Base-by-base conservation (phyloP, 805 yeast genomes). In the Ogataea wickerhamii region DNA sequence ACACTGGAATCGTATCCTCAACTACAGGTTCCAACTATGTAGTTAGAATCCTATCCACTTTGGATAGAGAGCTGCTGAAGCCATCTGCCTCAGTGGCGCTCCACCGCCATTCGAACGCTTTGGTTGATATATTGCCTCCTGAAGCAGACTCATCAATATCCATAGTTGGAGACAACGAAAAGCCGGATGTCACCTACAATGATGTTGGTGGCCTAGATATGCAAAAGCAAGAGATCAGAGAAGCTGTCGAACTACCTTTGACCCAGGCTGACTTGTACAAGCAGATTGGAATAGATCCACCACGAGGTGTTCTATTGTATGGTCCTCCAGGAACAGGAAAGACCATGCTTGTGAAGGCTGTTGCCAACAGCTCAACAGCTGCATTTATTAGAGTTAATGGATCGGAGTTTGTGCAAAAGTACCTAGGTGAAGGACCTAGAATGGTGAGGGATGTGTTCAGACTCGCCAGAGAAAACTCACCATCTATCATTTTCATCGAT, bases 321-420 rank as follows among this genome's bases (percentile, higher is more conserved):
- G 99, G 99, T n/a, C 98, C 98, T 8, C 99, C 99, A 32, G 99
- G 99, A 61, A 93, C 98, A 1, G 99, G 99, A 56, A 93, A 93
- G 64, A 93, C 99, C 18, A 91, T 93, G 98, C 75, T 93, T 60
- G 99, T 93, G 34, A 93, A 93, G 65, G 98, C 99, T 0, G 99
- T 93, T 32, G 99, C 99, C 10, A 91, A 93, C 66, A 80, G 91
- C 40, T 83, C 98, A 3, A 86, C 95, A 1, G 98, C 98, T 2
- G 75, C 96, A 4, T 93, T 93, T 56, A 93, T 93, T 52, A 85
- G 98, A 62, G 96, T 93, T 21, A 93, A 87, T 53, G 98, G 98
- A 45, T 91, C 98, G 1, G 99, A 93, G 63, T 93, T 93, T 57
- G 98, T 93, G 39, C 98, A 93, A 62, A 93, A 93, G 66, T 93